Conservation (phyloP, 345 rosid species). For the Schrenkiella parvula region DNA sequence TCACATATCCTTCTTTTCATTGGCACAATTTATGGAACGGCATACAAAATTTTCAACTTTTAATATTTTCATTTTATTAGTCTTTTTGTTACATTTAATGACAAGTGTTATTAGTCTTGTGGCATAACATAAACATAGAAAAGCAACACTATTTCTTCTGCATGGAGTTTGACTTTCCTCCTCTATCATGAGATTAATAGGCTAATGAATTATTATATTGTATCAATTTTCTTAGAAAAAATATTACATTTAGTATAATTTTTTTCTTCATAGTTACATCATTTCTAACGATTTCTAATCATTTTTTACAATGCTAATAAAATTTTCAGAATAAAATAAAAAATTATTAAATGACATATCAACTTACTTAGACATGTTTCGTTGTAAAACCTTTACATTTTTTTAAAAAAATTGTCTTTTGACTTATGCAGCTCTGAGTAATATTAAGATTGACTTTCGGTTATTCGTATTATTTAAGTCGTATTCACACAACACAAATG, state of each 20-base stretch:
- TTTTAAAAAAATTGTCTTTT: background rate
- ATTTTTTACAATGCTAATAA: no score
- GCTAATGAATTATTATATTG: no score
- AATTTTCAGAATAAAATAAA: no score
- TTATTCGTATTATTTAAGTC: background rate
- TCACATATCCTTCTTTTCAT: background rate
- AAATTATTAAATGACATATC: no score
- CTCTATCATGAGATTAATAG: no score
- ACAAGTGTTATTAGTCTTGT: background rate
- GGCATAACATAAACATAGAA: no score
- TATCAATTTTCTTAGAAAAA: no score
- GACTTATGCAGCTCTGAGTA: background rate
- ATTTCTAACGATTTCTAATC: no score
- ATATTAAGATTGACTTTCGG: background rate
- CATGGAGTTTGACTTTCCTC: no score
- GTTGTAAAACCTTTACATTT: background rate
- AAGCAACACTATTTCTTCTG: no score
- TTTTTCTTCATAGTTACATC: no score
- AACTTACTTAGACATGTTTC: background rate
- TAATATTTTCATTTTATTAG: background rate
- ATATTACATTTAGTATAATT: no score
- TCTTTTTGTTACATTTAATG: background rate
- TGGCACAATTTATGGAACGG: background rate
- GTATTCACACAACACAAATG: background rate
- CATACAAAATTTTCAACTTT: background rate